Percentiles rank a stretch among this genome's conserved stretches.
phyloP scores from a whole-genome alignment of 768 basidiomycete genomes.

The Trametes cinnabarina region DNA sequence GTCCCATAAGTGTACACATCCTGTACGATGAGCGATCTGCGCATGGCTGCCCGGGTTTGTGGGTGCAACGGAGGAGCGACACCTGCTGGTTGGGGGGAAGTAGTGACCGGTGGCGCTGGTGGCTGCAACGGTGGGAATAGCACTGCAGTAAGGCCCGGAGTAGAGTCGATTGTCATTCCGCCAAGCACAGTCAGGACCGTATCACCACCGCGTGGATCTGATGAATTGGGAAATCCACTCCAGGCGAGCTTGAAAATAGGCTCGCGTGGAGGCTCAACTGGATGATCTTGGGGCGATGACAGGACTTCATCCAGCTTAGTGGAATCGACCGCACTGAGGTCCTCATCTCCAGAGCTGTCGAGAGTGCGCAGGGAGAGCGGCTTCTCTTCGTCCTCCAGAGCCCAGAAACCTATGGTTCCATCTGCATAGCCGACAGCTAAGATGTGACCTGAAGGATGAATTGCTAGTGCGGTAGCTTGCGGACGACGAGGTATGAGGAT shows the following conservation, averaged over 20 bases:
- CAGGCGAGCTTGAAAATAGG: constrained; percentile 87
- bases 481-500: constrained; percentile 70
- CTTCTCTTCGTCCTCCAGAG: constrained; percentile 70
- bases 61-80: constrained; percentile 29
- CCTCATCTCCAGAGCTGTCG: constrained; percentile 43
- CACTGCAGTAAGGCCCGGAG: constrained; percentile 63
- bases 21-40: constrained; percentile 50
- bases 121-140: constrained; percentile 68
- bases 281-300: constrained; percentile 20
- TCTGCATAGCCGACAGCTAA: constrained; percentile 82
- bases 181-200: constrained; percentile 77
- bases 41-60: constrained; percentile 60
- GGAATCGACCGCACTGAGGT: constrained; percentile 56
- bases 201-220: constrained; percentile 64
- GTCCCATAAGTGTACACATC: constrained; percentile 59
- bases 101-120: constrained; percentile 40
- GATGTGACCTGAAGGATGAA: constrained; percentile 74
- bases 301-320: constrained; percentile 43
- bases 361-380: constrained; percentile 76
- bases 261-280: constrained; percentile 43
- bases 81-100: constrained; percentile 24
- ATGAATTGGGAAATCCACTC: constrained; percentile 70
- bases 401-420: constrained; percentile 83
- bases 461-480: constrained; percentile 64
- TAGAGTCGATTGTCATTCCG: constrained; percentile 55